Evolutionary conservation across 768 basidiomycete species (phyloP), one percentile per base, ranked within the genome.

Genomic region (Collybiopsis confluens): DNA sequence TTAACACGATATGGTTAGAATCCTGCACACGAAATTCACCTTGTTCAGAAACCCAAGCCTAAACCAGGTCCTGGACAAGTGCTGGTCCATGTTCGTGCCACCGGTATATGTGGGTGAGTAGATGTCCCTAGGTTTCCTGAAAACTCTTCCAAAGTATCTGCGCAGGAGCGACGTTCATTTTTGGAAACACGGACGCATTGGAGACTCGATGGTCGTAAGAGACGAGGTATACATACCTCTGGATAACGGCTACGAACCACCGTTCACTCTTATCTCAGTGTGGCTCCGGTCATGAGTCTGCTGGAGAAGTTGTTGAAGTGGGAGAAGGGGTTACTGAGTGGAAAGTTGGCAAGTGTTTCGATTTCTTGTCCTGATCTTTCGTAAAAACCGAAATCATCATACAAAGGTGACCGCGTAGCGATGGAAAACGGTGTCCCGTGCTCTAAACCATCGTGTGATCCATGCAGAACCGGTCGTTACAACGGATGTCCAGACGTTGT

Each of bases 401-500:
- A 56, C 16, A 45, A 46, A 80, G 83, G 83, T 47, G 85, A 86
- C 64, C 77, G 82, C 37, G 84, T 86, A 30, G 85, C 84, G 1
- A 82, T 86, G 56, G 85, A 86, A 63, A 82, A 81, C 4, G 82
- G 82, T n/a, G 77, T 86, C 1, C 85, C 84, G 9, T 86, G 83
- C 61, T 83, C 80, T 27, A 77, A 79, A 56, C 75, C 82, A 20
- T 67, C 78, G 30, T 86, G 85, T 59, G 77, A 81, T 52, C 74
- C 76, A 20, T 86, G 85, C 62, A 76, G 82, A 42, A 77, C 74
- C n/a, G 83, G 83, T 33, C 71, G 78, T 52, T 86, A 86, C 64
- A 86, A 86, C 51, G 83, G 77, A 33, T 86, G 85, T 45, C 72
- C 72, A 20, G 69, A 75, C 30, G 67, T 77, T 28, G 83, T 85